phyloP scores from a whole-genome alignment of 2,329 filamentous ascomycete species.

The Exophiala mesophila region DNA sequence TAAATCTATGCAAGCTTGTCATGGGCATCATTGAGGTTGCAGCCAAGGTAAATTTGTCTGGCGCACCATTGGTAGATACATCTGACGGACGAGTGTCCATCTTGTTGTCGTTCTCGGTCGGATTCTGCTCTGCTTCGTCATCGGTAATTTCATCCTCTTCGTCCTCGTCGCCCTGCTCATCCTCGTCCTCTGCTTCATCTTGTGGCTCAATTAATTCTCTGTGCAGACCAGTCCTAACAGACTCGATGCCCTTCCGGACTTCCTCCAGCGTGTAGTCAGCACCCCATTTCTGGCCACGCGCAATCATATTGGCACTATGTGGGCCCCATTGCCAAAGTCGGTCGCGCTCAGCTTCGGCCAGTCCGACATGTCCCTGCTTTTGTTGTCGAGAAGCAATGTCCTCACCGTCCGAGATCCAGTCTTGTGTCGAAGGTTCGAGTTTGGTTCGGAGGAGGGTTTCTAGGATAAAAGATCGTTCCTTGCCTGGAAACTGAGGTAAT shows the following conservation, averaged over 20 bases:
- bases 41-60: background rate
- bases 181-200: conserved; percentile 45
- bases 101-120: too few species aligned
- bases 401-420: conserved; percentile 63
- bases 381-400: conserved; percentile 36
- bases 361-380: conserved; percentile 14
- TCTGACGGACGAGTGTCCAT: conserved; percentile 35
- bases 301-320: conserved; percentile 43
- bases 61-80: background rate
- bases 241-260: conserved; percentile 59
- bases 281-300: conserved; percentile 46
- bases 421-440: conserved; percentile 70
- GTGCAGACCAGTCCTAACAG: conserved; percentile 66
- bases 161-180: conserved; percentile 44
- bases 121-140: conserved; percentile 47
- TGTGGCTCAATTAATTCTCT: conserved; percentile 54
- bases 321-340: conserved; percentile 58
- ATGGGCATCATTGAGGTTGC: conserved; percentile 35
- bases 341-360: conserved; percentile 48
- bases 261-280: conserved; percentile 70
- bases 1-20: conserved; percentile 47
- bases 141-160: conserved; percentile 51
- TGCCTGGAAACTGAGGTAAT: conserved; percentile 67
- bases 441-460: conserved; percentile 74
- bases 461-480: conserved; percentile 61